These are phyloP conservation scores for Kodamaea sagamina DNA, from an alignment of 805 yeast genomes.

Conservation along the genomic window DNA sequence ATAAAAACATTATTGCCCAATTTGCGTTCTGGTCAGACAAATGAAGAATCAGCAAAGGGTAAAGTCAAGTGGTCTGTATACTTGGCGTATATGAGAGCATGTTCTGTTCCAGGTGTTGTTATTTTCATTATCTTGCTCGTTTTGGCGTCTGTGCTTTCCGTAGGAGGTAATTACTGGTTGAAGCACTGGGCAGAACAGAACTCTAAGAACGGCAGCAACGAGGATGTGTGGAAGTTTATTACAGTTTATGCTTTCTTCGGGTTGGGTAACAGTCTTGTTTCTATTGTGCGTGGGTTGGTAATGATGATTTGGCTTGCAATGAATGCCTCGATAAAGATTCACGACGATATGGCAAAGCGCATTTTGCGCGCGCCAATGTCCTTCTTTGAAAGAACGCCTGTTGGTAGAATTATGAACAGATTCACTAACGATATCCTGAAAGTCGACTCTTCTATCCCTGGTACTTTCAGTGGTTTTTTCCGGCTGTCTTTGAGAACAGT, in stretches of 20 bases:
- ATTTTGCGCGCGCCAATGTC: constrained; percentile 32
- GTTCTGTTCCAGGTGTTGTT: constrained; percentile 49
- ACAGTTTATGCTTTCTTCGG: constrained; percentile 21
- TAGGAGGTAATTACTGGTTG: constrained; percentile 24
- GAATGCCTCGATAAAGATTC: constrained; percentile 25
- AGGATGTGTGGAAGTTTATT: constrained; percentile 22
- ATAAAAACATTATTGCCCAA: constrained; percentile 31
- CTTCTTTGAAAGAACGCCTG: constrained; percentile 33
- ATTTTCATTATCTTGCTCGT: constrained; percentile 37
- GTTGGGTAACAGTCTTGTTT: constrained; percentile 16
- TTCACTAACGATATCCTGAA: constrained; percentile 29
- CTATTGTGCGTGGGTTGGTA: constrained; percentile 23
- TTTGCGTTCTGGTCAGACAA: constrained; percentile 42
- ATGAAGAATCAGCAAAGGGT: constrained; percentile 21
- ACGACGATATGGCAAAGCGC: constrained; percentile 27
- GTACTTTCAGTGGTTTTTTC: constrained; percentile 22
- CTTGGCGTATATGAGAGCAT: constrained; percentile 24
- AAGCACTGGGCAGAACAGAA: constrained; percentile 30
- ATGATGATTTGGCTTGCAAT: constrained; percentile 25
- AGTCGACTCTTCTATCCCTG: constrained; percentile 26
- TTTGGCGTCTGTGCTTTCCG: constrained; percentile 15
- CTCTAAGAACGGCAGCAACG: constrained; percentile 19
- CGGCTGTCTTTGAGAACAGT: constrained; percentile 20
- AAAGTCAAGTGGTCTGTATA: constrained; percentile 28
- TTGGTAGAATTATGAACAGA: constrained; percentile 32